A percentile compares a stretch with the other conserved stretches of the same genome.
These are phyloP conservation scores for Penicillium ochrochloron DNA, from an alignment of 495 filamentous ascomycete genomes.

Conservation along the genomic window DNA sequence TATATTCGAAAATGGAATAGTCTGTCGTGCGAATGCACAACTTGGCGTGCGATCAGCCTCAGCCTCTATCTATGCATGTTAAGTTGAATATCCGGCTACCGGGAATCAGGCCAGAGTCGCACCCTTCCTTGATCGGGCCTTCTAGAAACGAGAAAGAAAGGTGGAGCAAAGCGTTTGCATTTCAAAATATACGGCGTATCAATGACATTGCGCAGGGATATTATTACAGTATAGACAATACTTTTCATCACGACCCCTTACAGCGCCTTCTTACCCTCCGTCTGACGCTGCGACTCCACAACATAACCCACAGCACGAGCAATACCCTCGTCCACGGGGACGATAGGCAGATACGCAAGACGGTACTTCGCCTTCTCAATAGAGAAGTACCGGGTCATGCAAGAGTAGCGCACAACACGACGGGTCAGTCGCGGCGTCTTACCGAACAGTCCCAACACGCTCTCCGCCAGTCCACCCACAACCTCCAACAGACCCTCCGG, in stretches of 20 bases:
- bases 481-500: conserved; percentile 63
- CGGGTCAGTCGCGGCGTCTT: conserved; percentile 77
- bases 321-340: conserved; percentile 76
- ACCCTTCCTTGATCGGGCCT: background rate
- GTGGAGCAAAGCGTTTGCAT: background rate
- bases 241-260: conserved; percentile 29
- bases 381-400: conserved; percentile 85
- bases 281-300: conserved; percentile 52
- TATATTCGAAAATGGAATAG: too few relatives aligned
- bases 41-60: too few relatives aligned
- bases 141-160: background rate
- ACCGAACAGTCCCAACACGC: conserved; percentile 66
- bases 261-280: conserved; percentile 49
- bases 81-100: too few relatives aligned
- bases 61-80: background rate
- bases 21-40: too few relatives aligned
- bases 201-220: conserved; percentile 17
- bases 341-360: conserved; percentile 75
- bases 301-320: conserved; percentile 69
- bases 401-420: conserved; percentile 72
- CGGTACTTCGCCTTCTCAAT: conserved; percentile 81
- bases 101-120: background rate
- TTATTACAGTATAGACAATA: conserved; percentile 37
- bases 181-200: conserved; percentile 1
- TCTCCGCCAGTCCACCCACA: conserved; percentile 72